Percentiles rank a stretch among this genome's conserved stretches.
These are phyloP conservation scores for Symbiodinium pilosum DNA, from an alignment of 73 alveolate genomes.

Conservation along the genomic window DNA sequence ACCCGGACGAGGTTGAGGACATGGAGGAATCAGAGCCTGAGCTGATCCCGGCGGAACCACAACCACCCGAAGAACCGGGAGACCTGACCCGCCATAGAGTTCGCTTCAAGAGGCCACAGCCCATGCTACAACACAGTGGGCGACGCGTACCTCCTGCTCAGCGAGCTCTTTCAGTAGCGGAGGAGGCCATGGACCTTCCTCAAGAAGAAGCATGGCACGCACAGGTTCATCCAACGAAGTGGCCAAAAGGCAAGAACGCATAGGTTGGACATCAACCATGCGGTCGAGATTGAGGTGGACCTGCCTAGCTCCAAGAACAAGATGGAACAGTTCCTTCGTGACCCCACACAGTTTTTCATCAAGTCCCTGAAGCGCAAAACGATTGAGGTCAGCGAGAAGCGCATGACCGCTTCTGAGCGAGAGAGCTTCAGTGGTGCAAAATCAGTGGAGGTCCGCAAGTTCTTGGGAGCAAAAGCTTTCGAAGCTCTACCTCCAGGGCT, in stretches of 20 bases:
- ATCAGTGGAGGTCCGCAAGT: conserved; percentile 6
- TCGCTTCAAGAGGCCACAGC: no score
- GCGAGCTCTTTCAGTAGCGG: no score
- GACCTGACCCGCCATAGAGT: no score
- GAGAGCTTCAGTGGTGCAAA: not conserved
- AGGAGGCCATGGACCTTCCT: no score
- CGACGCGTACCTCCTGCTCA: no score
- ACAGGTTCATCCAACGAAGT: no score
- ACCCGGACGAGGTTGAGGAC: not conserved
- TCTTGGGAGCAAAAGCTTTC: not conserved
- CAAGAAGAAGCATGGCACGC: no score
- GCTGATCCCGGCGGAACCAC: not conserved
- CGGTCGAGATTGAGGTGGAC: not conserved
- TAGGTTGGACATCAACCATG: not conserved
- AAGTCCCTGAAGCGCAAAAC: conserved; percentile 5
- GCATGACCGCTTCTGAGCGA: not conserved
- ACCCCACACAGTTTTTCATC: not conserved
- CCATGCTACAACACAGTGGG: no score
- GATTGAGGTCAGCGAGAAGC: not conserved
- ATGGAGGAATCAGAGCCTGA: not conserved
- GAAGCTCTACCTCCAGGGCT: conserved; percentile 6
- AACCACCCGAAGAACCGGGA: no score
- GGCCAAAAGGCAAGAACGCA: no score
- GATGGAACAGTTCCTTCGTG: not conserved
- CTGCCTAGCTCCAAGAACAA: not conserved